Conservation (phyloP, 108 stramenopile genomes). For the Cyclotella cryptica region DNA sequence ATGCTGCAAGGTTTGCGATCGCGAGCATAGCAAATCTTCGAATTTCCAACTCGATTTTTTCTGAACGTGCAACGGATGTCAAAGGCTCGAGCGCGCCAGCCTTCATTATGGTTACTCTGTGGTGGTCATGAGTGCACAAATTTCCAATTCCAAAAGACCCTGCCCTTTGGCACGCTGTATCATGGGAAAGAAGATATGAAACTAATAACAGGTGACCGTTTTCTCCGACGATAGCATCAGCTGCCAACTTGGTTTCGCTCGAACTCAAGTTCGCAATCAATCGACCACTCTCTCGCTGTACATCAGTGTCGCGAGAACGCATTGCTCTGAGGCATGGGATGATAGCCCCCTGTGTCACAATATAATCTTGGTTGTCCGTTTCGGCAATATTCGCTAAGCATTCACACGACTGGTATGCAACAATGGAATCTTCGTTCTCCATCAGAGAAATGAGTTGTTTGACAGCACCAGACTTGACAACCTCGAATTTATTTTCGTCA, state of each 20-base stretch:
- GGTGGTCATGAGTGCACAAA: conserved; percentile 69
- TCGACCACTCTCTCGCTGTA: conserved; percentile 85
- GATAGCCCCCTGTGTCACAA: conserved; percentile 75
- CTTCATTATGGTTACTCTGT: conserved; percentile 66
- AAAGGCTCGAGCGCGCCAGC: conserved; percentile 83
- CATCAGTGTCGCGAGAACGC: conserved; percentile 80
- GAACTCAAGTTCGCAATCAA: conserved; percentile 79
- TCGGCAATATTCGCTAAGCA: conserved; percentile 87
- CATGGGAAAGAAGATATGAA: conserved; percentile 82
- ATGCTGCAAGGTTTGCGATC: conserved; percentile 80
- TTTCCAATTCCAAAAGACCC: conserved; percentile 87
- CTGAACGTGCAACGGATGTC: conserved; percentile 74
- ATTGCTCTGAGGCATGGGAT: conserved; percentile 76
- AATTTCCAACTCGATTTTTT: conserved; percentile 79
- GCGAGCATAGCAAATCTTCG: conserved; percentile 78
- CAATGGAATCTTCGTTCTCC: conserved; percentile 67
- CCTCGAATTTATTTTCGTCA: conserved; percentile 88
- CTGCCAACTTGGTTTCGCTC: conserved; percentile 45
- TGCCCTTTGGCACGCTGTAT: conserved; percentile 74
- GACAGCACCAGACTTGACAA: conserved; percentile 74
- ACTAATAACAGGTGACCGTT: conserved; percentile 80
- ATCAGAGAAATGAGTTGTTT: conserved; percentile 72
- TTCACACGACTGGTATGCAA: conserved; percentile 73
- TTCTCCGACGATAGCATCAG: conserved; percentile 58
- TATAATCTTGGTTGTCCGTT: conserved; percentile 76